Conservation (phyloP, 441 rosid genomes). For the Eruca vesicaria region DNA sequence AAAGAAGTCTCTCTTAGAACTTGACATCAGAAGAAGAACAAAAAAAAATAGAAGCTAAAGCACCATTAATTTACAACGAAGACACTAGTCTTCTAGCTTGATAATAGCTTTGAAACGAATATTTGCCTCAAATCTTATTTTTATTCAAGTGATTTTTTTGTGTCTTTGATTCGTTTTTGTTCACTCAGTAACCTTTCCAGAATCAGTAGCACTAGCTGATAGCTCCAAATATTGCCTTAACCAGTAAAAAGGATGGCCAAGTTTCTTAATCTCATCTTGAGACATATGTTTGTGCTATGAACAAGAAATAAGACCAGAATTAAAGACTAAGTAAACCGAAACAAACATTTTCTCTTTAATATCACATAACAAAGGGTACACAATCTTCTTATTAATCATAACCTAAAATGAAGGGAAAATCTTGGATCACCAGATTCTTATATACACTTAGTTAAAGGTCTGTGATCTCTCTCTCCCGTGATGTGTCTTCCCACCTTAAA, state of each 20-base stretch:
- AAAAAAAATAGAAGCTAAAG: background rate
- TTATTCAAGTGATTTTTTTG: no score
- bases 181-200: constrained; percentile 36
- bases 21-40: background rate
- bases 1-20: background rate
- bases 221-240: constrained; percentile 69
- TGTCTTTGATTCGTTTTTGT: no score
- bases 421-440: constrained; percentile 50
- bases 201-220: constrained; percentile 57
- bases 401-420: constrained; percentile 22
- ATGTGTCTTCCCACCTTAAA: background rate
- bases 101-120: no score
- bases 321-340: background rate
- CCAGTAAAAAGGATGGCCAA: constrained; percentile 47
- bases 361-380: constrained; percentile 18
- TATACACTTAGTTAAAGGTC: constrained; percentile 54
- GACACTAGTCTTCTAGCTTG: constrained; percentile 31
- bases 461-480: constrained; percentile 35
- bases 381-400: constrained; percentile 32
- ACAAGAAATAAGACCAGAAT: background rate
- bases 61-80: constrained; percentile 5
- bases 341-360: background rate
- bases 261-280: background rate
- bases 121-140: no score
- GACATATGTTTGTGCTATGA: background rate